These are phyloP conservation scores for Hyphopichia burtonii DNA, from an alignment of 1,139 yeast genomes.

Conservation along the genomic window DNA sequence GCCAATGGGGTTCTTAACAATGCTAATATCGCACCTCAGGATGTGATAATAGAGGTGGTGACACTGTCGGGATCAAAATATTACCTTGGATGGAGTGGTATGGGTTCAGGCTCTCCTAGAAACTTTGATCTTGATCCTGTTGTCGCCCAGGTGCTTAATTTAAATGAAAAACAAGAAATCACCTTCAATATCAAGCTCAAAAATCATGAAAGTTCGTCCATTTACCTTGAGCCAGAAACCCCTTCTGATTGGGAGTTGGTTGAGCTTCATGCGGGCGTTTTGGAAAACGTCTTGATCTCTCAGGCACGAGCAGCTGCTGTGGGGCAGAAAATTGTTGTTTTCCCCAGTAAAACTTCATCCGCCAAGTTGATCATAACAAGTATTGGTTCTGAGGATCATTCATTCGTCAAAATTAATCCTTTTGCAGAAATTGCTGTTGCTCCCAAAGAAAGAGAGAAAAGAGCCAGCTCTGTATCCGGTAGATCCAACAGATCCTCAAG, in stretches of 20 bases:
- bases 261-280: constrained; percentile 73
- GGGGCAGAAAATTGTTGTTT: constrained; percentile 64
- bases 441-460: constrained; percentile 59
- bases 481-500: constrained; percentile 32
- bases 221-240: constrained; percentile 75
- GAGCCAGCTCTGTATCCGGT: constrained; percentile 19
- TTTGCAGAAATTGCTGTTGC: constrained; percentile 82
- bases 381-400: constrained; percentile 49
- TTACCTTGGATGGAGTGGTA: constrained; percentile 87
- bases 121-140: constrained; percentile 41
- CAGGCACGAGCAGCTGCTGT: constrained; percentile 77
- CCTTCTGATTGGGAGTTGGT: constrained; percentile 90
- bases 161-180: constrained; percentile 47
- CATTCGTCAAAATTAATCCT: constrained; percentile 62
- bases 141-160: constrained; percentile 46
- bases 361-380: constrained; percentile 66
- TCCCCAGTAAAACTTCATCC: constrained; percentile 63
- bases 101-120: constrained; percentile 35
- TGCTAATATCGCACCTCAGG: constrained; percentile 58
- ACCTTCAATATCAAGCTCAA: constrained; percentile 42
- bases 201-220: constrained; percentile 53
- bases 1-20: constrained; percentile 48
- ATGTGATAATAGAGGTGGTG: constrained; percentile 53
- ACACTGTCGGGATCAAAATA: constrained; percentile 23
- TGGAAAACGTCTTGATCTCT: constrained; percentile 72